Evolutionary conservation across 1,284 basidiomycete genomes (phyloP).

Genomic region (Pseudozyma hubeiensis): DNA sequence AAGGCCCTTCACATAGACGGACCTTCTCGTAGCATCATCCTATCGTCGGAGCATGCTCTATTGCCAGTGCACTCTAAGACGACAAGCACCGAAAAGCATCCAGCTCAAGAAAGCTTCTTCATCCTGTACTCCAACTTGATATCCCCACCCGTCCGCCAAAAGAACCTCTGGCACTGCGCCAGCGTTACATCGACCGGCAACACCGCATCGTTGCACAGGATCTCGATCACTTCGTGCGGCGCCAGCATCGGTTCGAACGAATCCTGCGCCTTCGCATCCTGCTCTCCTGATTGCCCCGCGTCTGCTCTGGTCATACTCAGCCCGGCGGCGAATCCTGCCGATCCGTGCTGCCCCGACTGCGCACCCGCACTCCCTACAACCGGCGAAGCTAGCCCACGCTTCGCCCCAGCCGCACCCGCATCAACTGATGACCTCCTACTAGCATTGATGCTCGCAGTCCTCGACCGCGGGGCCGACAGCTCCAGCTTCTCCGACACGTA

Average conservation of each 20-base stretch:
- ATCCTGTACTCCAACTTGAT: conserved; percentile 54
- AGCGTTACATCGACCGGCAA: conserved; percentile 87
- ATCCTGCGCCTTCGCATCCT: not conserved
- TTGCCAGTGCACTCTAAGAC: not conserved
- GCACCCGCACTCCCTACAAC: not conserved
- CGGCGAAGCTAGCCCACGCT: not conserved
- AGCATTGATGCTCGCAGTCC: conserved; percentile 40
- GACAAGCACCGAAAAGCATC: not conserved
- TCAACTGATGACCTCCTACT: conserved; percentile 38
- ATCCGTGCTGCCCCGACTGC: not conserved
- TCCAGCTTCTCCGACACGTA: conserved; percentile 93
- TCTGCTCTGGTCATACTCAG: conserved; percentile 37
- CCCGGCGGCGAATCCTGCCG: conserved; percentile 1
- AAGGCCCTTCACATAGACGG: no score
- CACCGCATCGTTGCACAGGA: conserved; percentile 84
- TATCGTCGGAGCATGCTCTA: not conserved
- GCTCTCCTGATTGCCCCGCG: conserved; percentile 1
- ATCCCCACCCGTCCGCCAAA: conserved; percentile 39
- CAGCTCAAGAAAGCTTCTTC: conserved; percentile 19
- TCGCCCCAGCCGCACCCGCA: conserved; percentile 1
- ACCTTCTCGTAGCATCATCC: not conserved
- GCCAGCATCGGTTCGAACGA: conserved; percentile 7
- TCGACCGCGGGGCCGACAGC: conserved; percentile 61
- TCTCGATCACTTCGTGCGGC: conserved; percentile 84
- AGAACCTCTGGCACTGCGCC: conserved; percentile 71